Percentiles rank a stretch among this genome's conserved stretches.
Evolutionary conservation across 2,329 filamentous ascomycete species (phyloP).

Genomic region (Neodidymelliopsis sp.): DNA sequence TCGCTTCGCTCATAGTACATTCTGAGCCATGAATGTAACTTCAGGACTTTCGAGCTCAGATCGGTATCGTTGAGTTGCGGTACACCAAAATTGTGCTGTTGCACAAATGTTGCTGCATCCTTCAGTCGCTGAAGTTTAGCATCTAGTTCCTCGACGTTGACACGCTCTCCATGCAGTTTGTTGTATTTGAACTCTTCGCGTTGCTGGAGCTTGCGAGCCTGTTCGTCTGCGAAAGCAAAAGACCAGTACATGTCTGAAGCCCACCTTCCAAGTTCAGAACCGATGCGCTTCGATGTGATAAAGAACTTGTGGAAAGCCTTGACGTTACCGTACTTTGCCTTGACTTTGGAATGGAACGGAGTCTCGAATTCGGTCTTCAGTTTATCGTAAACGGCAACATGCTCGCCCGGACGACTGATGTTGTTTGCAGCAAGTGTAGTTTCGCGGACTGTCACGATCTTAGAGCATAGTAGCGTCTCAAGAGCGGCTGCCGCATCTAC

Average conservation of each 20-base stretch:
- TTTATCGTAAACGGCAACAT: slow-evolving; percentile 64
- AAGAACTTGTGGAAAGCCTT: slow-evolving; percentile 65
- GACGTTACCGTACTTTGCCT: slow-evolving; percentile 60
- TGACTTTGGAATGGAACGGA: slow-evolving; percentile 66
- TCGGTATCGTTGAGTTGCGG: slow-evolving; percentile 49
- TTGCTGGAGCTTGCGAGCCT: slow-evolving; percentile 67
- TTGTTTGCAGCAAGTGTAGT: slow-evolving; percentile 65
- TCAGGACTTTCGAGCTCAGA: slow-evolving; percentile 76
- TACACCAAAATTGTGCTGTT: slow-evolving; percentile 57
- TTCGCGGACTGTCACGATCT: slow-evolving; percentile 80
- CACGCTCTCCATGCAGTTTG: slow-evolving; percentile 30
- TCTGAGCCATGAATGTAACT: slow-evolving; percentile 67
- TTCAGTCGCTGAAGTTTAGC: slow-evolving; percentile 64
- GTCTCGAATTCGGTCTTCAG: slow-evolving; percentile 67
- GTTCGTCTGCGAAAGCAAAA: slow-evolving; percentile 69
- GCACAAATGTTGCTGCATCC: slow-evolving; percentile 65
- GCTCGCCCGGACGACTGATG: slow-evolving; percentile 66
- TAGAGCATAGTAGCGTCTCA: slow-evolving; percentile 78
- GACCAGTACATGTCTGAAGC: slow-evolving; percentile 84
- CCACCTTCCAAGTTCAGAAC: slow-evolving; percentile 79
- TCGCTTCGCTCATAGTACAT: slow-evolving; percentile 67
- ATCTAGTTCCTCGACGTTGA: slow-evolving; percentile 55
- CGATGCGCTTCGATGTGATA: slow-evolving; percentile 64
- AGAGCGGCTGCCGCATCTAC: slow-evolving; percentile 73
- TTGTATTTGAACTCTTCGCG: slow-evolving; percentile 56